Base-by-base conservation (phyloP, 2,329 filamentous ascomycete genomes). In the Pestalotiopsis sp. region DNA sequence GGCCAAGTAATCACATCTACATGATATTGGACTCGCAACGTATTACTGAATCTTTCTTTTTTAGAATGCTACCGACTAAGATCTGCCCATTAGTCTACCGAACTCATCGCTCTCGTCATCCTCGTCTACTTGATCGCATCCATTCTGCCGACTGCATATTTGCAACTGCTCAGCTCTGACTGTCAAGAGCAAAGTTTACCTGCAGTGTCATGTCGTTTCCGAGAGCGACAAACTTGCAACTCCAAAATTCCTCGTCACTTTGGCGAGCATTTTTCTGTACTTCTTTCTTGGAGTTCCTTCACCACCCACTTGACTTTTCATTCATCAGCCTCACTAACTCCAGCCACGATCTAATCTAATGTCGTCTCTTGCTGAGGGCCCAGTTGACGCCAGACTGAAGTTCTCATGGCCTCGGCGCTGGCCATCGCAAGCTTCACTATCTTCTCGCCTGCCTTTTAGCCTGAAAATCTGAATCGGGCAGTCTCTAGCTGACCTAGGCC, bases 401-500 rank as follows among this genome's bases (percentile, higher is more conserved):
- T 6, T 52, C 23, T 36, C 23, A 59, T 59, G 25, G 27, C 17
- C 14, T 59, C 57, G 20, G 7, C 23, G 25, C 17, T 39, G 31
- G n/a, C 14, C 27, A 62, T 62, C n/a, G 31, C 27, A 27, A 59
- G 23, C 27, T 17, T 11, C 11, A 11, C 20, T 59, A 36, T 36
- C 31, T 36, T n/a, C 11, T 12, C 27, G 14, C n/a, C 12, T 57
- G n/a, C 2, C 56, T 20, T 61, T 74, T 81, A 90, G 69, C 88
- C 87, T 69, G 82, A 83, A 78, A 97, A 98, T 74, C 93, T 92
- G 83, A 98, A 98, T 72, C 93, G 90, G 25, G 92, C 90, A 27
- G 94, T 94, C 82, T 97, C 94, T 69, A 98, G 84, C 77, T 94
- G 88, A 3, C 95, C 95, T 57, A 98, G 84, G 0, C 95, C 95